Conservation (phyloP, 1,284 basidiomycete genomes). For the Inonotus hispidus region DNA sequence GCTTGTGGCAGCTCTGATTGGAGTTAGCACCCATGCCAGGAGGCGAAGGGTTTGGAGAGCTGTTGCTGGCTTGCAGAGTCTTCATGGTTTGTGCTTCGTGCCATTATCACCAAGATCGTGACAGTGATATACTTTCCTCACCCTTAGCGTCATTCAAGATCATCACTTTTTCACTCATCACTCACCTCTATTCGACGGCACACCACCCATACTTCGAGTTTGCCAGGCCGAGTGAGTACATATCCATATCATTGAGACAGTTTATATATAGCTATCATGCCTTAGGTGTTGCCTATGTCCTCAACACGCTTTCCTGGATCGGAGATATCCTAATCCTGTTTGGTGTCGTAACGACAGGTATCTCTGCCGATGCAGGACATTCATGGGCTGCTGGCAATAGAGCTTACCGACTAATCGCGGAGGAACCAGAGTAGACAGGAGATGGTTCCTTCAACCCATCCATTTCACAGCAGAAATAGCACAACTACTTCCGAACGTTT, state of each 20-base stretch:
- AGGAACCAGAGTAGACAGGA: neutral
- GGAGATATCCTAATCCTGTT: conserved; percentile 44
- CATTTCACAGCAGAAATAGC: neutral
- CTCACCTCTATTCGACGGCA: conserved; percentile 47
- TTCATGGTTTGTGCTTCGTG: conserved; percentile 45
- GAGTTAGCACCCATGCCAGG: conserved; percentile 65
- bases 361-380: conserved; percentile 61
- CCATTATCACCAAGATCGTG: neutral
- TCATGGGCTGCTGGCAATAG: conserved; percentile 73
- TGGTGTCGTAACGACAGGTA: conserved; percentile 57
- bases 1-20: conserved; percentile 54
- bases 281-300: conserved; percentile 51
- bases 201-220: conserved; percentile 48
- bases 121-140: neutral
- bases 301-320: conserved; percentile 59
- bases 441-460: neutral
- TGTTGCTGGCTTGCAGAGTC: conserved; percentile 53
- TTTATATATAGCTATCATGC: conserved; percentile 8
- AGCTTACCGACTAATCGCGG: conserved; percentile 37
- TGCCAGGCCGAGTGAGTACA: conserved; percentile 51
- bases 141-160: conserved; percentile 53
- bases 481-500: neutral
- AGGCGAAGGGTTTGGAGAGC: conserved; percentile 70
- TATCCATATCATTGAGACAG: neutral
- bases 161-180: conserved; percentile 58